Evolutionary conservation across 2,329 filamentous ascomycete genomes (phyloP).

Genomic region (Ceratocystis albifundus): DNA sequence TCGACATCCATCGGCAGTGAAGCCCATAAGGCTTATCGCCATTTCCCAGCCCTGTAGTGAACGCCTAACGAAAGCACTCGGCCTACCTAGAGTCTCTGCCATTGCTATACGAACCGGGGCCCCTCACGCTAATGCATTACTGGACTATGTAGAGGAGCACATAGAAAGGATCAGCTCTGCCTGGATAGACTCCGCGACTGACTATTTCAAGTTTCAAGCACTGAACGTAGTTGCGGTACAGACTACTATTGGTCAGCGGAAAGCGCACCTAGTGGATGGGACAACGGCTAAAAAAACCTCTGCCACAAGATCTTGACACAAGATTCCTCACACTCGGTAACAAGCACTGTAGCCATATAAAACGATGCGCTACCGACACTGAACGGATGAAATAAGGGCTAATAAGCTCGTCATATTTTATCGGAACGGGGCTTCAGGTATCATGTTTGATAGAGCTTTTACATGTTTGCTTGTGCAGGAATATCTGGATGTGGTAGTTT

Average conservation of each 20-base stretch:
- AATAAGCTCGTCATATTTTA: not conserved
- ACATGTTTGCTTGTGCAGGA: not conserved
- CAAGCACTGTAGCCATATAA: not conserved
- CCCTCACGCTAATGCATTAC: slow-evolving; percentile 44
- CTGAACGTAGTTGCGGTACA: slow-evolving; percentile 32
- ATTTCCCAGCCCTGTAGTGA: slow-evolving; percentile 50
- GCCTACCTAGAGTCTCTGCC: slow-evolving; percentile 53
- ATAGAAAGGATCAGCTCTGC: slow-evolving; percentile 42
- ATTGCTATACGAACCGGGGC: slow-evolving; percentile 48
- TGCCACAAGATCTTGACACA: not conserved
- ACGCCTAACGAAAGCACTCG: slow-evolving; percentile 45
- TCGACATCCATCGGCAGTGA: slow-evolving; percentile 30
- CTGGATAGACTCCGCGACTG: slow-evolving; percentile 37
- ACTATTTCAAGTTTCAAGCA: slow-evolving; percentile 27
- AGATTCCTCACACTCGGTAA: not conserved
- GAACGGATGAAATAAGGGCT: not conserved
- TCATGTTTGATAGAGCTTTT: not conserved
- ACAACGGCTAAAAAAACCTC: not conserved
- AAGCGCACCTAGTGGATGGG: slow-evolving; percentile 14
- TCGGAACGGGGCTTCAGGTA: not conserved
- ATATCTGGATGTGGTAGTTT: not conserved
- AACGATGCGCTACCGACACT: not conserved
- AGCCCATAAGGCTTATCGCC: slow-evolving; percentile 46
- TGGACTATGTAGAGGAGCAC: slow-evolving; percentile 43
- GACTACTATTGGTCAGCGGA: slow-evolving; percentile 31